Evolutionary conservation across 805 yeast genomes (phyloP), one percentile per base, ranked within the genome.

Genomic region (Candida parachauliodes): DNA sequence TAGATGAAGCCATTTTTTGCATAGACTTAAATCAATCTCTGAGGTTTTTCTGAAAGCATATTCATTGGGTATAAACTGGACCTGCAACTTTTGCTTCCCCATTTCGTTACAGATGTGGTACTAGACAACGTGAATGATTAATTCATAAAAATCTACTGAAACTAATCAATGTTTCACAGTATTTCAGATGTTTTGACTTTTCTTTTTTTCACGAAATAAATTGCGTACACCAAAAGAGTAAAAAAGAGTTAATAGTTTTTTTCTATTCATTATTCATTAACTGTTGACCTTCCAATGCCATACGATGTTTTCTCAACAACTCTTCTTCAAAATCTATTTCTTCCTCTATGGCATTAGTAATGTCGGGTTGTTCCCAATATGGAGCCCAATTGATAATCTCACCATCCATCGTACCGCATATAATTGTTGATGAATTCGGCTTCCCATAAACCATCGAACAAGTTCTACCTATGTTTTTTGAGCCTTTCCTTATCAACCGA

Each of bases 401-500:
- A 2, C 93, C 93, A 45, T 83, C 87, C 41, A 73, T 68, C 2
- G 83, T 74, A 1, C 88, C 89, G 19, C 83, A 70, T 45, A 52
- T 74, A 46, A 73, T 79, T 16, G 70, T 68, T 6, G 64, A 68
- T 15, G 65, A 51, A 35, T 64, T 67, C 2, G 68, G 59, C 0
- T 77, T 74, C 1, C 73, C 66, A 38, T 73, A 62, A 0, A 68
- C 74, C 22, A 84, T 60, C 14, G 83, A 70, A 2, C 80, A 73
- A 1, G 77, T 68, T 30, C 83, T 43, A 2, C 66, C 68, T 1
- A 48, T 49, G 36, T 67, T 55, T 43, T 66, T 64, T 32, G 68
- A 48, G 3, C 72, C 67, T 33, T 50, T 62, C 33, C 76, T 59
- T 12, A 67, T 63, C n/a, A 84, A 59, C 38, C 89, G 59, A 7